These are phyloP conservation scores for Wallacemonas rigidus DNA, from an alignment of 208 protist species.

Conservation along the genomic window DNA sequence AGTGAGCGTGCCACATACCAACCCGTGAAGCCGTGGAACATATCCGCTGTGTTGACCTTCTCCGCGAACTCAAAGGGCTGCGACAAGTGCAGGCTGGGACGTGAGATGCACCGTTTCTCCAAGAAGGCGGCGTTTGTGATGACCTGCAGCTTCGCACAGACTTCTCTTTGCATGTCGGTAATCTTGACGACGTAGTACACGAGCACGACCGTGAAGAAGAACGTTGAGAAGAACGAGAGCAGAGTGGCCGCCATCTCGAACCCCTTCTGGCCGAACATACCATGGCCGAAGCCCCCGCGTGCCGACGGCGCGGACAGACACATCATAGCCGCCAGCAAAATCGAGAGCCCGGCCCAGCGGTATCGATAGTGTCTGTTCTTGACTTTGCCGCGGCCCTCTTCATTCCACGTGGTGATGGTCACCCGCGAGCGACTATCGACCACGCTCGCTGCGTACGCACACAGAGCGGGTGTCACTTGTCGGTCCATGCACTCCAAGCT, in stretches of 20 bases:
- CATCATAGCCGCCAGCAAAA: slow-evolving; percentile 53
- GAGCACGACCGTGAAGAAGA: slow-evolving; percentile 53
- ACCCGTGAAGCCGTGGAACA: slow-evolving; percentile 70
- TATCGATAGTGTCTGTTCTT: slow-evolving; percentile 71
- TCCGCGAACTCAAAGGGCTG: slow-evolving; percentile 65
- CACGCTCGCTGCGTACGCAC: slow-evolving; percentile 65
- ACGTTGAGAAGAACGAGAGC: slow-evolving; percentile 51
- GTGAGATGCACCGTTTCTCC: slow-evolving; percentile 60
- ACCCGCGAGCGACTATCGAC: slow-evolving; percentile 67
- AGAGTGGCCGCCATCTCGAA: slow-evolving; percentile 44
- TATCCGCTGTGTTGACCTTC: slow-evolving; percentile 41
- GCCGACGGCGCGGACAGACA: slow-evolving; percentile 60
- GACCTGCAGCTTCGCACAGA: slow-evolving; percentile 65
- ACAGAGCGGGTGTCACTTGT: slow-evolving; percentile 59
- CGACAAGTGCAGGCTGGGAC: slow-evolving; percentile 45
- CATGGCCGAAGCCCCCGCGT: slow-evolving; percentile 45
- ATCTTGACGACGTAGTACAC: slow-evolving; percentile 69
- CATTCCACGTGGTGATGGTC: slow-evolving; percentile 79
- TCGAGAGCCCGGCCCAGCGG: slow-evolving; percentile 50
- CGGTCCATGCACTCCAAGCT: slow-evolving; percentile 73
- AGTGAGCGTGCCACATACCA: slow-evolving; percentile 81
- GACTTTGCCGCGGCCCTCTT: slow-evolving; percentile 67
- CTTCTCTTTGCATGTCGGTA: slow-evolving; percentile 82
- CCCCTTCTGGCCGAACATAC: slow-evolving; percentile 41
- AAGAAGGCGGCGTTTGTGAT: slow-evolving; percentile 72